Base-by-base conservation (phyloP, 1,284 basidiomycete genomes). In the Fomes fomentarius region DNA sequence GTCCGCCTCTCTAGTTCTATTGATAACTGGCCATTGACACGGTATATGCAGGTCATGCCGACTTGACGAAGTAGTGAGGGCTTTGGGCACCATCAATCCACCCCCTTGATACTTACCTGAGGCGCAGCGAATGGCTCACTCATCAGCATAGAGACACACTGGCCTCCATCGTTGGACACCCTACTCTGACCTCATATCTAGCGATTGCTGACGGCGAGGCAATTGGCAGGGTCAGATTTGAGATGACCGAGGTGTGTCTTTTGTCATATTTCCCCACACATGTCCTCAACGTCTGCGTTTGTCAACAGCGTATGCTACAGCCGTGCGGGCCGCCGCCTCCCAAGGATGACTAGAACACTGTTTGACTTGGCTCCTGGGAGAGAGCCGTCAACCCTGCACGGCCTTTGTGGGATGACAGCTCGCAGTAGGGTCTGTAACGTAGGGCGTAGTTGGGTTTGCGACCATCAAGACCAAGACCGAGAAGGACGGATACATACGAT, bases 71-170 rank as follows among this genome's bases (percentile, higher is more conserved):
- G 78, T 94, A 90, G 94, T 96, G 66, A 60, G 91, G 76, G 14
- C 3, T 51, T 39, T 30, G 19, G 34, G 38, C 59, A 33, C 44
- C 46, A 19, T 50, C 39, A 40, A 41, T 48, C 38, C 49, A 14
- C 52, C n/a, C n/a, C n/a, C 25, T 28, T 30, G 50, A 50, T 52
- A 44, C 54, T 64, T 19, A 62, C 54, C 7, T 1, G 10, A 45
- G 46, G 24, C n/a, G 10, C 66, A 98, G 96, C 74, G 96, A 99
- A 71, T 98, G 96, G 96, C 74, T 96, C 51, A 96, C 94, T 11
- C 94, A 98, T 74, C 96, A 99, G 71, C 94, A 97, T 73, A 86
- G 96, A 38, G 96, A 99, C 71, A 98, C 96, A 1, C 79, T 94
- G 56, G 79, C 96, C 22, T 91, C 94, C 9, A 95, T 98, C 58